Percentiles rank a stretch among this genome's conserved stretches.
Conservation (phyloP, 2,329 filamentous ascomycete genomes). For the Penicillium sp. region DNA sequence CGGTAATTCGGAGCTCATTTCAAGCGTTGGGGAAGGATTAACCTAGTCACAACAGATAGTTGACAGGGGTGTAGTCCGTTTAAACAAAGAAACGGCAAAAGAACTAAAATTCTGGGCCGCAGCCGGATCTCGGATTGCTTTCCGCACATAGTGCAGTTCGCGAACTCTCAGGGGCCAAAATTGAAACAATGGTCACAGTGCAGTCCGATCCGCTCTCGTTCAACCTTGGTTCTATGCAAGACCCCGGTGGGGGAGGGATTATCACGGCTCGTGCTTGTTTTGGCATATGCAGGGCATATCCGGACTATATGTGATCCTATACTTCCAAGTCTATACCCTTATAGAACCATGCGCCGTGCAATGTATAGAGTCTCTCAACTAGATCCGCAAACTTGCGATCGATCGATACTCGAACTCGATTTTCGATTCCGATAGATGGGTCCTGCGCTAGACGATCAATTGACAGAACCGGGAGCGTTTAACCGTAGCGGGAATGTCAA, state of each 20-base stretch:
- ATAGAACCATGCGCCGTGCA: too few species aligned
- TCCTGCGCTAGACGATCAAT: conserved; percentile 11
- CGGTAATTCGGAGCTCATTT: conserved; percentile 5
- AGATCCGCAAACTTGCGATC: conserved; percentile 18
- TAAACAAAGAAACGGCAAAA: conserved; percentile 3
- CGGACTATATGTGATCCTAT: not conserved
- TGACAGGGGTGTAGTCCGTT: not conserved
- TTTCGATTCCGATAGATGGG: conserved; percentile 13
- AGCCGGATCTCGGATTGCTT: conserved; percentile 1
- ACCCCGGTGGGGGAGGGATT: not conserved
- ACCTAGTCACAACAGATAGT: not conserved
- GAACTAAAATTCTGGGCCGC: not conserved
- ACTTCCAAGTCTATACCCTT: not conserved
- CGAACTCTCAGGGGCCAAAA: conserved; percentile 14
- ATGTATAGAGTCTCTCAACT: not conserved
- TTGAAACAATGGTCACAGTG: conserved; percentile 14
- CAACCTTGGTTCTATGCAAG: not conserved
- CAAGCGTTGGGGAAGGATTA: not conserved
- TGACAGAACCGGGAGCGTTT: conserved; percentile 2
- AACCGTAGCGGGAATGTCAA: conserved; percentile 2
- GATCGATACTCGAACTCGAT: conserved; percentile 19
- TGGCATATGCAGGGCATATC: too few species aligned
- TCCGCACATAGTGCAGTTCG: not conserved
- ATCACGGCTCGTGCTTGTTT: not conserved
- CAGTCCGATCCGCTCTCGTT: not conserved